Evolutionary conservation across 495 filamentous ascomycete species (phyloP).

Genomic region (Astrocystis sublimbata): DNA sequence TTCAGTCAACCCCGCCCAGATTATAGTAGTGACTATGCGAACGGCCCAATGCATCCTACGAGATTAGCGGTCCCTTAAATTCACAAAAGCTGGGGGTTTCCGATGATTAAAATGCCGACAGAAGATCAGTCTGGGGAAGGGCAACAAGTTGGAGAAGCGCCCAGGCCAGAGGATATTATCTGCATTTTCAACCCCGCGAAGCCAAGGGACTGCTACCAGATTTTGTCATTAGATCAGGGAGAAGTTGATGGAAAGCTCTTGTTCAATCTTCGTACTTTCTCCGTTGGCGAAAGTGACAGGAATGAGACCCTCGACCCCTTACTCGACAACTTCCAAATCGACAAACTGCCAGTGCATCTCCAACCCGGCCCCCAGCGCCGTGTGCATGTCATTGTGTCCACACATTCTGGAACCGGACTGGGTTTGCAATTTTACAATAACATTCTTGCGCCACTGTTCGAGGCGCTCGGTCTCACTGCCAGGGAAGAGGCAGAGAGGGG

Average conservation of each 20-base stretch:
- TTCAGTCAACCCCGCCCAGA: conserved; percentile 12
- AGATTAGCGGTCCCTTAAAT: not conserved
- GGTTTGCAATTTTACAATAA: conserved; percentile 58
- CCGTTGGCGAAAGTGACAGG: not conserved
- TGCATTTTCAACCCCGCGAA: conserved; percentile 5
- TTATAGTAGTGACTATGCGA: not conserved
- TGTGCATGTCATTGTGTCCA: conserved; percentile 72
- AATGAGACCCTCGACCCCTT: not conserved
- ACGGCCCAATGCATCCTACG: not conserved
- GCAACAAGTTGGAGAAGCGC: not conserved
- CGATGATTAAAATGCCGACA: not conserved
- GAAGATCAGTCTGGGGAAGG: not conserved
- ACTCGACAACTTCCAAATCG: conserved; percentile 27
- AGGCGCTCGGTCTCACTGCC: conserved; percentile 29
- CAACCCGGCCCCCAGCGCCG: conserved; percentile 22
- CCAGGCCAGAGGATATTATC: conserved; percentile 5
- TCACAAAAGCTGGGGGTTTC: not conserved
- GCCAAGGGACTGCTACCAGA: not conserved
- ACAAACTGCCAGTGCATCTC: conserved; percentile 38
- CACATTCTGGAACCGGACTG: conserved; percentile 65
- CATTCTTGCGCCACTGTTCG: conserved; percentile 60
- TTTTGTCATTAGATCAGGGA: conserved; percentile 1
- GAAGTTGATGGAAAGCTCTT: not conserved
- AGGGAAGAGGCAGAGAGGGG: conserved; percentile 4
- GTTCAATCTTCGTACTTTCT: not conserved